Conservation (phyloP, 2,329 filamentous ascomycete species). For the Penicillium sp. region DNA sequence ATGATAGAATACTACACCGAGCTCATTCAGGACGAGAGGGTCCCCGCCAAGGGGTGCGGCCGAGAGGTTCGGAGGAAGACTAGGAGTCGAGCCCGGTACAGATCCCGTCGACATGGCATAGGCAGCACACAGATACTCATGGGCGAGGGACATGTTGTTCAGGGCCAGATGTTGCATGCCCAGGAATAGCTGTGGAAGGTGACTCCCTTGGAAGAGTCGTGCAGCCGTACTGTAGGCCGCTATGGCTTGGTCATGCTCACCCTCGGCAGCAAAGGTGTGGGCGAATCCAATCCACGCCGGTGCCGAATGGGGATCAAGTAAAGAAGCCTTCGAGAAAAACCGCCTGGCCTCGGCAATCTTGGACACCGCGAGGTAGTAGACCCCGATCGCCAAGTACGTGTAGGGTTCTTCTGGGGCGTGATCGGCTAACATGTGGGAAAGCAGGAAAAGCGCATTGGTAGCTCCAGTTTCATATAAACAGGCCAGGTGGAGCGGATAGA, state of each 20-base stretch:
- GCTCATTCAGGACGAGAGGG: slow-evolving; percentile 87
- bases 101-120: slow-evolving; percentile 56
- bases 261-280: slow-evolving; percentile 95
- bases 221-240: slow-evolving; percentile 95
- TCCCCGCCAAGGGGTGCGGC: slow-evolving; percentile 50
- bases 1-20: slow-evolving; percentile 94
- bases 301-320: slow-evolving; percentile 96
- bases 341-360: slow-evolving; percentile 89
- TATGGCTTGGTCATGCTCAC: slow-evolving; percentile 96
- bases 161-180: slow-evolving; percentile 98
- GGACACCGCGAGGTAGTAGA: slow-evolving; percentile 86
- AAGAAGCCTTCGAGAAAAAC: slow-evolving; percentile 94
- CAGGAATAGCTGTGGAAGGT: slow-evolving; percentile 89
- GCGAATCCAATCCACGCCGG: slow-evolving; percentile 98
- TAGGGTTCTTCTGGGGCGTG: slow-evolving; percentile 85
- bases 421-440: slow-evolving; percentile 89
- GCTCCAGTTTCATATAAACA: slow-evolving; percentile 82
- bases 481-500: slow-evolving; percentile 87
- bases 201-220: slow-evolving; percentile 90
- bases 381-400: slow-evolving; percentile 89
- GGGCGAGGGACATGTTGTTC: slow-evolving; percentile 88
- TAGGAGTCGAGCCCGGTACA: slow-evolving; percentile 26
- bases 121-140: slow-evolving; percentile 89
- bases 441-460: slow-evolving; percentile 83
- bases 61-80: slow-evolving; percentile 23